Evolutionary conservation across 2,329 filamentous ascomycete genomes (phyloP), one percentile per base, ranked within the genome.

Genomic region (Hawksworthiomyces lignivorus): DNA sequence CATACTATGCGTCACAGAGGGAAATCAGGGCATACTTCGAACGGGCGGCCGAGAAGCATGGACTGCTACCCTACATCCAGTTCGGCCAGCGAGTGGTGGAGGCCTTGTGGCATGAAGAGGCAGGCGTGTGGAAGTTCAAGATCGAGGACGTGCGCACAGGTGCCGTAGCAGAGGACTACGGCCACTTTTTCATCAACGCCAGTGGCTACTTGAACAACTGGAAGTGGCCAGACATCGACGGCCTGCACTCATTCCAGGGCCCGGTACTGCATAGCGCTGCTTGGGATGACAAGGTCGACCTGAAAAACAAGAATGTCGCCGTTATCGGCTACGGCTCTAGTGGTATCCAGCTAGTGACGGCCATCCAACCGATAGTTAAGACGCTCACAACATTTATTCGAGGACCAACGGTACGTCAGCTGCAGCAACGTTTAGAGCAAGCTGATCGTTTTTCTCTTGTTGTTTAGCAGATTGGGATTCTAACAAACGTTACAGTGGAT

Each of bases 401-500:
- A 14, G 38, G 38, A 1, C 43, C 38, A 2, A n/a, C n/a, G n/a
- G n/a, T n/a, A n/a, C n/a, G n/a, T n/a, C n/a, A n/a, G n/a, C n/a
- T n/a, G n/a, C n/a, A n/a, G n/a, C n/a, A n/a, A n/a, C n/a, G n/a
- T n/a, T n/a, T n/a, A n/a, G n/a, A n/a, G n/a, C n/a, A n/a, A n/a
- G n/a, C n/a, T n/a, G n/a, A n/a, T n/a, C n/a, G n/a, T n/a, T n/a
- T n/a, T n/a, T n/a, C n/a, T n/a, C n/a, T n/a, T n/a, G n/a, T n/a
- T n/a, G n/a, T n/a, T n/a, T n/a, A n/a, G n/a, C n/a, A n/a, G n/a
- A n/a, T n/a, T n/a, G n/a, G n/a, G n/a, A n/a, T n/a, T n/a, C n/a
- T n/a, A n/a, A n/a, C n/a, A n/a, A n/a, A 14, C 9, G 12, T 15
- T 1, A 6, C 28, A 39, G 0, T 86, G 81, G 82, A 75, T 85